Percentiles rank a stretch among this genome's conserved stretches.
Evolutionary conservation across 2,329 filamentous ascomycete genomes (phyloP).

Genomic region (Aspergillus sp.): DNA sequence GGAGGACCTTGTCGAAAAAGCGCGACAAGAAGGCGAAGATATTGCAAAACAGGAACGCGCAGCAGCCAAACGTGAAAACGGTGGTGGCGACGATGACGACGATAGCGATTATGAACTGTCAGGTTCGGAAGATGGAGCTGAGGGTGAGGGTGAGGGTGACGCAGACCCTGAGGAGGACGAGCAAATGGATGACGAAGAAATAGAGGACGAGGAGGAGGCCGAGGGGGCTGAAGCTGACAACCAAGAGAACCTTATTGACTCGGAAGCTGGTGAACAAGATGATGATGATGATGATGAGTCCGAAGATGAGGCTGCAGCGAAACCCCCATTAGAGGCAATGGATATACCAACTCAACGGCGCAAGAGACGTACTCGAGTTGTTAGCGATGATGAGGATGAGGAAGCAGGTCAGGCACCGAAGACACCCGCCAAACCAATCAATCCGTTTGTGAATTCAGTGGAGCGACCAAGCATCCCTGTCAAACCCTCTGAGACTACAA

Average conservation of each 20-base stretch:
- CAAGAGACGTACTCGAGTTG: slow-evolving; percentile 56
- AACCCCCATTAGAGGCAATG: slow-evolving; percentile 44
- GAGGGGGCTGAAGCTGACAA: slow-evolving; percentile 16
- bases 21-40: slow-evolving; percentile 74
- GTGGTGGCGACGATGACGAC: slow-evolving; percentile 39
- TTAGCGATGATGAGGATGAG: slow-evolving; percentile 69
- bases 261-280: slow-evolving; percentile 38
- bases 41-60: slow-evolving; percentile 76
- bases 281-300: slow-evolving; percentile 39
- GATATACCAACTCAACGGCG: slow-evolving; percentile 49
- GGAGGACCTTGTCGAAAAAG: slow-evolving; percentile 84
- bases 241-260: slow-evolving; percentile 23
- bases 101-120: slow-evolving; percentile 45
- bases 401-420: slow-evolving; percentile 44
- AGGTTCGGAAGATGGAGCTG: slow-evolving; percentile 47
- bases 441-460: slow-evolving; percentile 27
- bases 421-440: slow-evolving; percentile 34
- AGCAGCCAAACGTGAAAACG: slow-evolving; percentile 64
- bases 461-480: slow-evolving; percentile 64
- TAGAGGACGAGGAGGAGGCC: slow-evolving; percentile 16
- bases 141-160: slow-evolving; percentile 38
- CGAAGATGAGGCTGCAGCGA: slow-evolving; percentile 27
- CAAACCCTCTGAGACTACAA: slow-evolving; percentile 52
- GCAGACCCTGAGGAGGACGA: slow-evolving; percentile 34
- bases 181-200: slow-evolving; percentile 20